Evolutionary conservation across 176 grass and related monocot genomes (phyloP).

Genomic region (Ensete ventricosum): DNA sequence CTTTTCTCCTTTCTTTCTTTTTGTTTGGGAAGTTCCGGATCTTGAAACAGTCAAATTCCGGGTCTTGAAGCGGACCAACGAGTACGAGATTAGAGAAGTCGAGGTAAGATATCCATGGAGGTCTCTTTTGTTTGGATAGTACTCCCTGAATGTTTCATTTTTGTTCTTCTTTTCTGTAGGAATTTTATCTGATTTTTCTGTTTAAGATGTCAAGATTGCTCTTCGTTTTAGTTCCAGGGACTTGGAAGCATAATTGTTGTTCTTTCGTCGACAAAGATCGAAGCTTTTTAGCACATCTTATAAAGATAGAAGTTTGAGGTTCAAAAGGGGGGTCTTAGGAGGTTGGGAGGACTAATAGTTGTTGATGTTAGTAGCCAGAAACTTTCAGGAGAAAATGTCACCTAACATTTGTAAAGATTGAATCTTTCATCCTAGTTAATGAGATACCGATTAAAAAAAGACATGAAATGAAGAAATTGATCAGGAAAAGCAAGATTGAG

Average conservation of each 20-base stretch:
- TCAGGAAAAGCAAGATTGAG: neutral
- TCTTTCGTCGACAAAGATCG: too few relatives aligned
- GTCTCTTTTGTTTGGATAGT: neutral
- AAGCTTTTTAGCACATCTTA: too few relatives aligned
- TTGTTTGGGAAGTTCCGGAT: conserved; percentile 45
- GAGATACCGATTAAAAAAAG: neutral
- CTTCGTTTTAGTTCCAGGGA: too few relatives aligned
- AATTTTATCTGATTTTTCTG: too few relatives aligned
- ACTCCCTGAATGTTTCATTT: neutral
- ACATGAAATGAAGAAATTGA: neutral
- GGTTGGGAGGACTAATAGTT: too few relatives aligned
- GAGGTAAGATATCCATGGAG: conserved; percentile 30
- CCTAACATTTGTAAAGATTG: neutral
- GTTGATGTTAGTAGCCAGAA: too few relatives aligned
- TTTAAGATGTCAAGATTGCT: too few relatives aligned
- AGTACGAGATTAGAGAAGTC: conserved; percentile 87
- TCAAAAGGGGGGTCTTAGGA: too few relatives aligned
- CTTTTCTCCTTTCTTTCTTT: neutral
- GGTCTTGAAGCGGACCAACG: conserved; percentile 43
- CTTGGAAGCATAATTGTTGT: too few relatives aligned
- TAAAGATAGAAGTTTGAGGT: too few relatives aligned
- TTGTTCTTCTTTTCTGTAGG: neutral
- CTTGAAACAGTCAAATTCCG: conserved; percentile 63
- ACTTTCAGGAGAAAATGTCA: neutral
- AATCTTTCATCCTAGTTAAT: neutral